Base-by-base conservation (phyloP, 257 asterid genomes). In the Petrea volubilis region DNA sequence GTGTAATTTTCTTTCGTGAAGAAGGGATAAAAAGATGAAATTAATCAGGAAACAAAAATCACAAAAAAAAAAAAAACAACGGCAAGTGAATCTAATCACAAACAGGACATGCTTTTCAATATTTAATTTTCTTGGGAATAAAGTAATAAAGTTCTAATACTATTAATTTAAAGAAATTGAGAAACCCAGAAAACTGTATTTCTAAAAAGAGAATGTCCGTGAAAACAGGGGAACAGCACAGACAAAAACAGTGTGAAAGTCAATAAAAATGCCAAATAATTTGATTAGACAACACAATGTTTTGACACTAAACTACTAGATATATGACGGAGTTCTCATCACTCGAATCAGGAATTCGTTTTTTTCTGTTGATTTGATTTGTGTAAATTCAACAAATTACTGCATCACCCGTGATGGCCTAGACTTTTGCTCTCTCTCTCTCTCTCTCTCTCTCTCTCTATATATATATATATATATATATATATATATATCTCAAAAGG, bases 371-470 rank as follows among this genome's bases (percentile, higher is more conserved):
- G 72, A 76, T 63, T 34, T 50, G 21, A 70, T 36, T 17, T 47
- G 70, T 38, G 74, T 18, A 65, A 70, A 27, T 47, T 65, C 36
- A 57, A 52, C 4, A 3, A 2, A 1, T 15, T 24, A 76, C 50
- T 72, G 62, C 28, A 59, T 50, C 73, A 21, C 82, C 82, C 82
- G 82, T 78, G 82, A 78, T 36, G 43, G n/a, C 29, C 38, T 63
- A 63, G 31, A 25, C n/a, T 44, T 49, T 38, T 76, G 64, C 46
- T 23, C 24, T 60, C 5, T 65, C 27, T 57, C 60, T 31, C 41
- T n/a, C n/a, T n/a, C n/a, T n/a, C n/a, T n/a, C n/a, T n/a, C n/a
- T n/a, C n/a, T n/a, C n/a, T n/a, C n/a, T n/a, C n/a, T 38, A 38
- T 5, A 38, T 7, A 3, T 38, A 38, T 38, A 4, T 38, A 38